Percentiles rank a stretch among this genome's conserved stretches.
Evolutionary conservation across 2,329 filamentous ascomycete genomes (phyloP).

Genomic region (Colletotrichum orbiculare): DNA sequence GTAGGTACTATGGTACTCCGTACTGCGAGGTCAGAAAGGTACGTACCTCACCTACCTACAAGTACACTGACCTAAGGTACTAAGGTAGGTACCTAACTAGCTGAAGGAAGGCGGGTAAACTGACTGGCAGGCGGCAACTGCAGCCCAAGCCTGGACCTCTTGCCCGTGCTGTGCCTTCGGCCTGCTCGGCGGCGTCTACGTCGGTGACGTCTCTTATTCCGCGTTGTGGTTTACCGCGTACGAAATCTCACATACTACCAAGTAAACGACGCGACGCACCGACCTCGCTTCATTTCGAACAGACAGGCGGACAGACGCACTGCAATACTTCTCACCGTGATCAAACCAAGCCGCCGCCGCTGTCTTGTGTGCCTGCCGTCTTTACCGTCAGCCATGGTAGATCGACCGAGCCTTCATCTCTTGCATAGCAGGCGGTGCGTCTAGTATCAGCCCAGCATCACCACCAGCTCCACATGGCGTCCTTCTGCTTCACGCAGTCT

Average conservation of each 20-base stretch:
- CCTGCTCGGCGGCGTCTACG: neutral
- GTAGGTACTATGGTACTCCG: too few species aligned
- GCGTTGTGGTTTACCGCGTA: neutral
- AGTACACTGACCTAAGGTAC: neutral
- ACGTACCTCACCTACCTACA: neutral
- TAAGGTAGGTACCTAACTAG: conserved; percentile 3
- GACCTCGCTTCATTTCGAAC: conserved; percentile 29
- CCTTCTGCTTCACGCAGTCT: conserved; percentile 1
- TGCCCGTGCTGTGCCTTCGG: neutral
- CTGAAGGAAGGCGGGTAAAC: conserved; percentile 3
- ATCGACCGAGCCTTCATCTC: conserved; percentile 33
- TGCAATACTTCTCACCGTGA: conserved; percentile 23
- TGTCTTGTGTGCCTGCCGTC: conserved; percentile 31
- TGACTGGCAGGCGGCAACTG: conserved; percentile 4
- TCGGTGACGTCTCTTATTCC: neutral
- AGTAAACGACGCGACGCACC: conserved; percentile 15
- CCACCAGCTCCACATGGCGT: conserved; percentile 29
- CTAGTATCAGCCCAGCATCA: conserved; percentile 28
- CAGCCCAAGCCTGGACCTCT: neutral
- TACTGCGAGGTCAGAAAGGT: neutral
- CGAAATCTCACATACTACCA: too few species aligned
- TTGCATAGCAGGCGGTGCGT: conserved; percentile 30
- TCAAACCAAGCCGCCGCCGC: conserved; percentile 27
- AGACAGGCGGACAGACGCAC: conserved; percentile 16
- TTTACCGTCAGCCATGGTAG: conserved; percentile 22